Evolutionary conservation across 441 rosid genomes (phyloP).

Genomic region (Adansonia rubrostipa): DNA sequence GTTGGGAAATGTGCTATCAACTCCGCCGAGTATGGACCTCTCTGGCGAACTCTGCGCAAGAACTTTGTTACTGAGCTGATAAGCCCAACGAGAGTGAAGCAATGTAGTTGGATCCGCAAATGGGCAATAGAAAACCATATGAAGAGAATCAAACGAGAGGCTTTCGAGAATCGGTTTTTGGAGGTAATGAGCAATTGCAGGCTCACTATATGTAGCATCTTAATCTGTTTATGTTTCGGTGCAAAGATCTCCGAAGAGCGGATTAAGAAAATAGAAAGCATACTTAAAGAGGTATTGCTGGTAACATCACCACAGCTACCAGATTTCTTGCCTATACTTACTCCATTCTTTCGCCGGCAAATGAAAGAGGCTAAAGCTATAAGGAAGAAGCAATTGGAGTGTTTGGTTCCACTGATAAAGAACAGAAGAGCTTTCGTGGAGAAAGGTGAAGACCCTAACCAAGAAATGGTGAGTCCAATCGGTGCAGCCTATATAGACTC

Average conservation of each 20-base stretch:
- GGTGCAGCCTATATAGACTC: slow-evolving; percentile 94
- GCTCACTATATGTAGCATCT: slow-evolving; percentile 68
- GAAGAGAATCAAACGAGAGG: slow-evolving; percentile 57
- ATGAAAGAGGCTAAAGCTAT: slow-evolving; percentile 61
- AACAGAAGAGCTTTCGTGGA: slow-evolving; percentile 63
- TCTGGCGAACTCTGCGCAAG: slow-evolving; percentile 74
- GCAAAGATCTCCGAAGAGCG: slow-evolving; percentile 70
- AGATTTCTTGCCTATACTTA: slow-evolving; percentile 74
- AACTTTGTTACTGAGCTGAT: slow-evolving; percentile 79
- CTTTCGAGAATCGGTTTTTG: slow-evolving; percentile 54
- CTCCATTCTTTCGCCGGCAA: slow-evolving; percentile 65
- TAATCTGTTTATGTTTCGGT: slow-evolving; percentile 87
- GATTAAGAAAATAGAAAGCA: slow-evolving; percentile 62
- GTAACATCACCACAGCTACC: slow-evolving; percentile 73
- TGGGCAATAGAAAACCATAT: slow-evolving; percentile 78
- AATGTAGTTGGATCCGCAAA: slow-evolving; percentile 79
- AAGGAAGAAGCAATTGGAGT: slow-evolving; percentile 74
- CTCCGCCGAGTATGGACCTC: slow-evolving; percentile 81
- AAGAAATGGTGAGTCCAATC: slow-evolving; percentile 83
- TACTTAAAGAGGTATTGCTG: slow-evolving; percentile 80
- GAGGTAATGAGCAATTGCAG: slow-evolving; percentile 82
- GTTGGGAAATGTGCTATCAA: slow-evolving; percentile 87
- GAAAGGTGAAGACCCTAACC: slow-evolving; percentile 40
- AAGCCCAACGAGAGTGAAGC: slow-evolving; percentile 67
- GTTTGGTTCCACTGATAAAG: slow-evolving; percentile 70